These are phyloP conservation scores for Hortiboletus rubellus DNA, from an alignment of 1,284 basidiomycete species.

Conservation along the genomic window DNA sequence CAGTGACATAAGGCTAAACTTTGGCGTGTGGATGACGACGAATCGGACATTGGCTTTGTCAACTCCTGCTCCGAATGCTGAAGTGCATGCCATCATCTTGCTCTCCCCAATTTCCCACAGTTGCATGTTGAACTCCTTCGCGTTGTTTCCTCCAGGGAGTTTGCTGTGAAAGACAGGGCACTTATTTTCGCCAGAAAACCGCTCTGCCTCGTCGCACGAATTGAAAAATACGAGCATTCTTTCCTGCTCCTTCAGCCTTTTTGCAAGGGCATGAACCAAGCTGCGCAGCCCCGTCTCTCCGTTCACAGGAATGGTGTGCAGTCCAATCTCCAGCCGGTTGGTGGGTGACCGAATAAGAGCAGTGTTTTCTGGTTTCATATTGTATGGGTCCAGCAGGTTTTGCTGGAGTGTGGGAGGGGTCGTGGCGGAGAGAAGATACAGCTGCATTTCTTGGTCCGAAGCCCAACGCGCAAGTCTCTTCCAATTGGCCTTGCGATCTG, in stretches of 20 bases:
- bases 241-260: not conserved
- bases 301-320: not conserved
- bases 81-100: constrained; percentile 9
- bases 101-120: not conserved
- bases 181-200: not conserved
- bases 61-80: not conserved
- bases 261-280: not conserved
- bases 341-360: constrained; percentile 2
- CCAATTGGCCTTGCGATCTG: not conserved
- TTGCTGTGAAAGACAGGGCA: constrained; percentile 8
- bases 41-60: constrained; percentile 1
- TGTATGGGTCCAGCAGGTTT: not conserved
- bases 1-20: not conserved
- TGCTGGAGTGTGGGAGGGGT: not conserved
- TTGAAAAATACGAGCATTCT: constrained; percentile 10
- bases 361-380: not conserved
- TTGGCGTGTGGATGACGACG: not conserved
- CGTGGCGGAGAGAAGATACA: constrained; percentile 5
- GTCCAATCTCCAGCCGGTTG: constrained; percentile 2
- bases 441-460: not conserved
- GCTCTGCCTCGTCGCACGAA: not conserved
- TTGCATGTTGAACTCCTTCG: not conserved
- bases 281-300: not conserved
- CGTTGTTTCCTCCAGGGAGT: not conserved
- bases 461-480: constrained; percentile 7